Percentiles rank a stretch among this genome's conserved stretches.
Evolutionary conservation across 164 flowering plant genomes (phyloP).

Genomic region (Platanus orientalis): DNA sequence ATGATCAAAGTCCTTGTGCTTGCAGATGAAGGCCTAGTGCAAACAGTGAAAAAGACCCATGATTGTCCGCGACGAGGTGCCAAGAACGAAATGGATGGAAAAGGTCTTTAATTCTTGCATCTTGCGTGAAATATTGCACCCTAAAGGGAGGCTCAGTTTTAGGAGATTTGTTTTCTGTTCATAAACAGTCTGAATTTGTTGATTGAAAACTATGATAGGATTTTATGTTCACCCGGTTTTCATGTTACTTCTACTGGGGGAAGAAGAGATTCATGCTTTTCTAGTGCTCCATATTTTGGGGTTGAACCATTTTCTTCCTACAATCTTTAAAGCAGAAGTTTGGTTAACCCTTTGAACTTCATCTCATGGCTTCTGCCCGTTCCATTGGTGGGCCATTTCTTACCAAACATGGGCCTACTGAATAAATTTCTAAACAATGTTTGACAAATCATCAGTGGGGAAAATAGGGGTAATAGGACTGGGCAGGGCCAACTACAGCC

Average conservation of each 20-base stretch:
- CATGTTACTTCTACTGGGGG: conserved; percentile 21
- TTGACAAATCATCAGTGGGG: too few species aligned
- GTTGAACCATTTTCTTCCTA: conserved; percentile 1
- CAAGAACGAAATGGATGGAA: conserved; percentile 15
- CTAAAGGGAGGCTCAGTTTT: too few species aligned
- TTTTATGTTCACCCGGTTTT: conserved; percentile 21
- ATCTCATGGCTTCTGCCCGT: too few species aligned
- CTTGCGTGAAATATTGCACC: too few species aligned
- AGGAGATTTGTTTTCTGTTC: conserved; percentile 10
- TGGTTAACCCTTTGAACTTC: too few species aligned
- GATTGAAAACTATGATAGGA: not conserved
- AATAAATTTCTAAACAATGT: too few species aligned
- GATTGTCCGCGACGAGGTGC: conserved; percentile 2
- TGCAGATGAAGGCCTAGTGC: not conserved
- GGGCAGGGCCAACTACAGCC: too few species aligned
- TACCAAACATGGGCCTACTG: too few species aligned
- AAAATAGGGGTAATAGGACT: too few species aligned
- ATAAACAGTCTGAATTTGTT: conserved; percentile 12
- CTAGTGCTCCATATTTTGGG: conserved; percentile 9
- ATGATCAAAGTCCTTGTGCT: conserved; percentile 1
- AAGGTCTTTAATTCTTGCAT: conserved; percentile 5
- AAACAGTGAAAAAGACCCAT: conserved; percentile 2
- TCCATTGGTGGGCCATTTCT: too few species aligned
- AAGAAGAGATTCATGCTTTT: conserved; percentile 19
- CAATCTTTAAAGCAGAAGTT: not conserved